Conservation (phyloP, 2,329 filamentous ascomycete genomes). For the Coniella vitis region DNA sequence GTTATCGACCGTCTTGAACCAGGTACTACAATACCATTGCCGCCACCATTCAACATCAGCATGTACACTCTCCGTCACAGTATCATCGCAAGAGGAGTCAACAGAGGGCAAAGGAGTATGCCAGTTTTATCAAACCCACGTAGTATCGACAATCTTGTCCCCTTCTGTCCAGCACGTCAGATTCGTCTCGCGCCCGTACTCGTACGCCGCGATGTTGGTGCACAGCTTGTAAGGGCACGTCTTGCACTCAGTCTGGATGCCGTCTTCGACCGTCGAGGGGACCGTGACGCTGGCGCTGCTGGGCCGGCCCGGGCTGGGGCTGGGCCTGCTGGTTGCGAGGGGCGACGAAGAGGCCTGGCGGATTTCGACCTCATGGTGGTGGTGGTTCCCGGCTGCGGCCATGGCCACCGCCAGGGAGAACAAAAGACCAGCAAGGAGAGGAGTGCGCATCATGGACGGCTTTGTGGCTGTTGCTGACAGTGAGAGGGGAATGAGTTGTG, state of each 20-base stretch:
- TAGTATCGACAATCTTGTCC: slow-evolving; percentile 13
- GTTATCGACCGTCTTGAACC: slow-evolving; percentile 9
- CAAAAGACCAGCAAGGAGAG: too few relatives aligned
- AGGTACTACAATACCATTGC: slow-evolving; percentile 1
- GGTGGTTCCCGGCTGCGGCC: too few relatives aligned
- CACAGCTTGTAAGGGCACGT: slow-evolving; percentile 13
- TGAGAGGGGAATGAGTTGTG: too few relatives aligned
- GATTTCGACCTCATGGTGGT: too few relatives aligned
- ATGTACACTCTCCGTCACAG: too few relatives aligned
- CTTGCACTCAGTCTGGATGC: slow-evolving; percentile 15
- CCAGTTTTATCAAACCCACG: not conserved
- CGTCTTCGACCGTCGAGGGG: slow-evolving; percentile 4
- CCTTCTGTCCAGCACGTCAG: slow-evolving; percentile 14
- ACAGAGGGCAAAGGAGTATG: not conserved
- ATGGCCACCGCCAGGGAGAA: too few relatives aligned
- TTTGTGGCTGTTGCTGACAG: too few relatives aligned
- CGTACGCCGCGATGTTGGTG: slow-evolving; percentile 6
- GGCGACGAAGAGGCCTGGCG: too few relatives aligned
- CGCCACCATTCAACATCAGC: not conserved
- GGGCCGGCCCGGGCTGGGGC: too few relatives aligned
- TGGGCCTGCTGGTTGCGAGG: too few relatives aligned
- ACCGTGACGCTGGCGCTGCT: slow-evolving; percentile 3
- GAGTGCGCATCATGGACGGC: too few relatives aligned
- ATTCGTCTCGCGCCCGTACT: not conserved
- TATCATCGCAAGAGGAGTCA: too few relatives aligned